A percentile compares a stretch with the other conserved stretches of the same genome.
Evolutionary conservation across 495 filamentous ascomycete species (phyloP).

Genomic region (Neurospora sp.): DNA sequence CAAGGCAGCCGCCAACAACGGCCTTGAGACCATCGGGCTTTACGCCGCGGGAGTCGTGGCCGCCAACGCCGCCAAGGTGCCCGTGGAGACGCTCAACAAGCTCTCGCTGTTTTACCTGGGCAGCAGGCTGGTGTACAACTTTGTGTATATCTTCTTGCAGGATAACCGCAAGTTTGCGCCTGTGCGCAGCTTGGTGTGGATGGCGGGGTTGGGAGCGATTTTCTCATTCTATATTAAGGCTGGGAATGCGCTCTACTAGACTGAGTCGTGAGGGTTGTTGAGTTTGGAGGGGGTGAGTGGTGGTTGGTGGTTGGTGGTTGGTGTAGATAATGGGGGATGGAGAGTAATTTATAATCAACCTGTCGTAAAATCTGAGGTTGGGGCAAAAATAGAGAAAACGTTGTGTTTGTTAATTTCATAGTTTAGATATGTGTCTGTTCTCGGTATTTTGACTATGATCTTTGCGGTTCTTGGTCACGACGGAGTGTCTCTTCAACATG

Average conservation of each 20-base stretch:
- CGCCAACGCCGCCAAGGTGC: constrained; percentile 33
- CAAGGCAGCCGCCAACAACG: constrained; percentile 37
- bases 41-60: constrained; percentile 42
- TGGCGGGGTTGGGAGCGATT: constrained; percentile 19
- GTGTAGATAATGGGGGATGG: not conserved
- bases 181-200: constrained; percentile 31
- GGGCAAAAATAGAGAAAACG: not conserved
- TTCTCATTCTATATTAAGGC: constrained; percentile 34
- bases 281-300: not conserved
- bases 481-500: not conserved
- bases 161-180: constrained; percentile 12
- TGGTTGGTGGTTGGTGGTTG: not conserved
- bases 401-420: not conserved
- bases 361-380: not conserved
- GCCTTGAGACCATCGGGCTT: constrained; percentile 39
- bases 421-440: not conserved
- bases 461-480: not conserved
- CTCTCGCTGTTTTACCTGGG: constrained; percentile 32
- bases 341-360: not conserved
- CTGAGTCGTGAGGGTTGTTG: not conserved
- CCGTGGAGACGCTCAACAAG: constrained; percentile 25
- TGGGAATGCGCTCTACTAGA: constrained; percentile 10
- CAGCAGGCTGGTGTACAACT: constrained; percentile 34
- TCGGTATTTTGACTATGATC: not conserved
- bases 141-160: not conserved